phyloP scores from a whole-genome alignment of 139 green algal genomes.

The Tetradesmus obliquus region DNA sequence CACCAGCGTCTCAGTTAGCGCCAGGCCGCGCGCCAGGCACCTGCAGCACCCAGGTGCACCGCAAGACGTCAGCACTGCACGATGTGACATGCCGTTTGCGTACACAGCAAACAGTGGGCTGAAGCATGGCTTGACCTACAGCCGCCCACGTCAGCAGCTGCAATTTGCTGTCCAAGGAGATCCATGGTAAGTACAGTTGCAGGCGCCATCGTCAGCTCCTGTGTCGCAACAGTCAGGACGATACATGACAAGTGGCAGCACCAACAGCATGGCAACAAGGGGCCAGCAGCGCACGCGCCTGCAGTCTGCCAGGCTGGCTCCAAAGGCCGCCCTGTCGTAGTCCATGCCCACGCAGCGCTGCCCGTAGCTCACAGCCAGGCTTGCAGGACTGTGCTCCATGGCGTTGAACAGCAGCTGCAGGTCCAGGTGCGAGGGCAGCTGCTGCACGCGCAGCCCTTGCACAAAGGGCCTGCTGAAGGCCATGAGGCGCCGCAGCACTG shows the following conservation, averaged over 20 bases:
- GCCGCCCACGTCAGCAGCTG: too few species aligned
- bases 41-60: neutral
- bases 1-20: slow-evolving; percentile 54
- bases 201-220: too few species aligned
- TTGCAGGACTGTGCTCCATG: slow-evolving; percentile 54
- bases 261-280: neutral
- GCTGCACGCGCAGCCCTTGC: slow-evolving; percentile 72
- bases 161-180: too few species aligned
- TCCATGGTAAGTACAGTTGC: too few species aligned
- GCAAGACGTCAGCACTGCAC: neutral
- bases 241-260: too few species aligned
- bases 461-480: slow-evolving; percentile 76
- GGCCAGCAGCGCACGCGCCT: slow-evolving; percentile 16
- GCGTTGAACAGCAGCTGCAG: slow-evolving; percentile 50
- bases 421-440: slow-evolving; percentile 87
- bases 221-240: too few species aligned
- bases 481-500: slow-evolving; percentile 73
- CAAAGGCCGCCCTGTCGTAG: slow-evolving; percentile 84
- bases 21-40: slow-evolving; percentile 46
- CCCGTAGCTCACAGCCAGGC: slow-evolving; percentile 76
- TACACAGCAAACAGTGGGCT: too few species aligned
- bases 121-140: too few species aligned
- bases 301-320: slow-evolving; percentile 87
- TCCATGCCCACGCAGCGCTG: slow-evolving; percentile 86
- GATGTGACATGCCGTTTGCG: too few species aligned